Conservation (phyloP, 2,329 filamentous ascomycete genomes). For the Talaromyces sp. region DNA sequence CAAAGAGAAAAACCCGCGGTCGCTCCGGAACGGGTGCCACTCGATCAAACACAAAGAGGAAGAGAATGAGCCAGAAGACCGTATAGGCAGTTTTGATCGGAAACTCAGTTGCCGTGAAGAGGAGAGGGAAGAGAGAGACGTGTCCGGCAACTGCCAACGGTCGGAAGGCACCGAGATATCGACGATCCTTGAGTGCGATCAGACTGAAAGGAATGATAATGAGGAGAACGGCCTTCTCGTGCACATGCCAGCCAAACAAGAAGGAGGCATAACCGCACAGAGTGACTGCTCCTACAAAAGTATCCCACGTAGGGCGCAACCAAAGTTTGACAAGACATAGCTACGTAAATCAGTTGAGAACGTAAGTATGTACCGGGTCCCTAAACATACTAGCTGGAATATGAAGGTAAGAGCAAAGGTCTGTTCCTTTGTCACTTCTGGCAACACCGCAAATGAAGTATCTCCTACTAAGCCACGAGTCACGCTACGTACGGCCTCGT, state of each 20-base stretch:
- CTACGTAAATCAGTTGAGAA: conserved; percentile 33
- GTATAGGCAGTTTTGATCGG: conserved; percentile 93
- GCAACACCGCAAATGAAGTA: conserved; percentile 88
- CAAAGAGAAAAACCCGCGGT: conserved; percentile 82
- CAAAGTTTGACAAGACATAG: conserved; percentile 81
- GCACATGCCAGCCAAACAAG: conserved; percentile 97
- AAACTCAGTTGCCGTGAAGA: conserved; percentile 91
- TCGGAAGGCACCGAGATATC: conserved; percentile 87
- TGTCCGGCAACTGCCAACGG: conserved; percentile 91
- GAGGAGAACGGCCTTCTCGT: conserved; percentile 93
- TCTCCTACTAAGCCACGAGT: conserved; percentile 92
- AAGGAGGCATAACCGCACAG: conserved; percentile 96
- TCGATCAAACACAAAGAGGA: conserved; percentile 81
- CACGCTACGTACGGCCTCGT: conserved; percentile 77
- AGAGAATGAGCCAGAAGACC: conserved; percentile 82
- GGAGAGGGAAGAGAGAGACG: conserved; percentile 88
- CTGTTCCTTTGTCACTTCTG: conserved; percentile 73
- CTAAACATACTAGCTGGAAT: conserved; percentile 65
- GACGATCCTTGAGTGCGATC: conserved; percentile 82
- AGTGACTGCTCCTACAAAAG: conserved; percentile 83
- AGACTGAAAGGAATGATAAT: conserved; percentile 95
- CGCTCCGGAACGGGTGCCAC: conserved; percentile 79
- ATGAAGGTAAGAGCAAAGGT: conserved; percentile 82
- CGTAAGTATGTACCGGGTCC: background rate
- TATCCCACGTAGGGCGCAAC: conserved; percentile 76